Conservation (phyloP, 495 filamentous ascomycete species). For the Podospora pseudoanserina region DNA sequence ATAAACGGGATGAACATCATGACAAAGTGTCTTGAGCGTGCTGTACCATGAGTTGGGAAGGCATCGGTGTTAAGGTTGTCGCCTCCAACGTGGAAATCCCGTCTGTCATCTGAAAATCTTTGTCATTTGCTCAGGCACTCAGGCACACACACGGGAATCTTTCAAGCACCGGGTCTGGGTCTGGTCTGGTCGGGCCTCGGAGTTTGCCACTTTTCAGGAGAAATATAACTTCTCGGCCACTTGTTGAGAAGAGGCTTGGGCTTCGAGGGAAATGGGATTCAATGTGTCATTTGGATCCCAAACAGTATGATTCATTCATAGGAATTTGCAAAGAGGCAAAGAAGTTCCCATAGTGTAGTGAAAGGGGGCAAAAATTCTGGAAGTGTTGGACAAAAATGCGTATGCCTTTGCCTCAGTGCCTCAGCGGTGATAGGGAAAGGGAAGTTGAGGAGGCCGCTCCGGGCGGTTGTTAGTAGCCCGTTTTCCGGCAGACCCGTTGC, state of each 20-base stretch:
- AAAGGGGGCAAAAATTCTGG: background rate
- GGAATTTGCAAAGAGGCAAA: background rate
- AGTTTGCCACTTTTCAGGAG: background rate
- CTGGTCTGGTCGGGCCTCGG: background rate
- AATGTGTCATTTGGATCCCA: too few species aligned
- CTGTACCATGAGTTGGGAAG: background rate
- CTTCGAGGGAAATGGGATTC: too few species aligned
- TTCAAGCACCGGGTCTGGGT: background rate
- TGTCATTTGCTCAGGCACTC: background rate
- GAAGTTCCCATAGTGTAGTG: background rate
- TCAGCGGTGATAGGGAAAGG: background rate
- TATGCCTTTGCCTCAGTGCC: background rate
- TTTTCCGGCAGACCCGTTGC: background rate
- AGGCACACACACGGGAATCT: background rate
- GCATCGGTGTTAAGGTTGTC: background rate
- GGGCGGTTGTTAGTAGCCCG: background rate
- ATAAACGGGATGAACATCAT: background rate
- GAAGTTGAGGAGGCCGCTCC: background rate
- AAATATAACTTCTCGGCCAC: background rate
- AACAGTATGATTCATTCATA: background rate
- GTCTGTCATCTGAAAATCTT: background rate
- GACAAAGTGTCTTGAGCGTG: background rate
- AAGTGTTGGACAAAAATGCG: background rate
- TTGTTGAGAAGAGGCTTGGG: background rate
- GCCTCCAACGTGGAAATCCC: background rate